Base-by-base conservation (phyloP, 2,329 filamentous ascomycete genomes). In the Beauveria caledonica region DNA sequence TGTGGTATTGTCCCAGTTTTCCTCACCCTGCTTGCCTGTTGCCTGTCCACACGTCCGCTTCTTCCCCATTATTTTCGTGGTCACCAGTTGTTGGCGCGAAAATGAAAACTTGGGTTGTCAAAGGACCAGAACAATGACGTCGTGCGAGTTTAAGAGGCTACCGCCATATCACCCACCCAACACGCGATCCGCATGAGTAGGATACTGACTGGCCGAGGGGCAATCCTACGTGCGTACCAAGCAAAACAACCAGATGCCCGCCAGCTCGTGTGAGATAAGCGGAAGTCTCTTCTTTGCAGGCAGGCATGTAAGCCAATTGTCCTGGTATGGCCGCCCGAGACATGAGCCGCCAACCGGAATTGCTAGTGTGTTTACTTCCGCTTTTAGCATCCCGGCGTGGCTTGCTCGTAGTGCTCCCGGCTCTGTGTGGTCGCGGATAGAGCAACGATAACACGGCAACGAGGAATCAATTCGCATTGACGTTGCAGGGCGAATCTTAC, bases 381-480 rank as follows among this genome's bases (percentile, higher is more conserved):
- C 39, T 57, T 61, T 57, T n/a, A 61, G 59, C 33, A 56, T 61
- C 25, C 59, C 59, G 59, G 40, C n/a, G 42, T 49, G 50, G 58
- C 27, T 46, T 60, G 33, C 19, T 25, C 15, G 36, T 52, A 59
- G 46, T 40, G 40, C 23, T 49, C 17, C 5, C 53, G 44, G 44
- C 48, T 17, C 13, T 25, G 48, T 39, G 5, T 13, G 5, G n/a
- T 23, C 29, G 55, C 23, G 33, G 33, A 40, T 11, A 8, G 36
- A 58, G 29, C 19, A 42, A 46, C 33, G 55, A 23, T 36, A 21
- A 21, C 17, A 40, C 27, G 23, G 21, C 45, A 40, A 23, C 33
- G 7, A 42, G 5, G 45, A 33, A 39, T 11, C 21, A 15, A n/a
- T 21, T 44, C 21, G 5, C 44, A 33, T 13, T 11, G 39, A 33